Evolutionary conservation across 441 rosid genomes (phyloP).

Genomic region (Populus hybrid): DNA sequence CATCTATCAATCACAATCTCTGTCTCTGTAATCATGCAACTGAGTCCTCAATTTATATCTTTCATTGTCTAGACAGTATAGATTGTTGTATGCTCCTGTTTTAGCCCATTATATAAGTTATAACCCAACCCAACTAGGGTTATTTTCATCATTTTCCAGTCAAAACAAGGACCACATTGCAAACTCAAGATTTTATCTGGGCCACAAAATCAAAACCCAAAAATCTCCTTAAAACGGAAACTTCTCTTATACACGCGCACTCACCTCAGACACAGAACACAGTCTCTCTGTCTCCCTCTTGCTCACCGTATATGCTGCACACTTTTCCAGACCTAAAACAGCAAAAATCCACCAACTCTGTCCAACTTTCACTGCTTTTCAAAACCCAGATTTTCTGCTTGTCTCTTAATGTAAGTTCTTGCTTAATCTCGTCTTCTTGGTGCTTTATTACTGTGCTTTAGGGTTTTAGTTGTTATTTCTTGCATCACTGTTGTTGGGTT

Average conservation of each 20-base stretch:
- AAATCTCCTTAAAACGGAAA: background rate
- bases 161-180: background rate
- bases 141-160: background rate
- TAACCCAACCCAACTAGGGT: background rate
- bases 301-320: background rate
- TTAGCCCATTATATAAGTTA: too few species aligned
- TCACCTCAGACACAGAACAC: background rate
- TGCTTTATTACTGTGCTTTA: background rate
- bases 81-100: background rate
- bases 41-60: too few species aligned
- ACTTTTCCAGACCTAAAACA: background rate
- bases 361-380: background rate
- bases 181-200: conserved; percentile 1
- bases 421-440: background rate
- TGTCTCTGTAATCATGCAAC: too few species aligned
- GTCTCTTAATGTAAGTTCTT: background rate
- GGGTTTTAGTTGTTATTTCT: background rate
- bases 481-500: background rate
- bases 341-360: background rate
- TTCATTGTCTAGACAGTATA: background rate
- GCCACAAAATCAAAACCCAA: background rate
- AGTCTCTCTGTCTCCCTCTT: background rate
- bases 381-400: background rate
- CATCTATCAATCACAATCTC: background rate
- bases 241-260: background rate